phyloP scores from a whole-genome alignment of 768 basidiomycete species.

The Tephrocybe sp. region DNA sequence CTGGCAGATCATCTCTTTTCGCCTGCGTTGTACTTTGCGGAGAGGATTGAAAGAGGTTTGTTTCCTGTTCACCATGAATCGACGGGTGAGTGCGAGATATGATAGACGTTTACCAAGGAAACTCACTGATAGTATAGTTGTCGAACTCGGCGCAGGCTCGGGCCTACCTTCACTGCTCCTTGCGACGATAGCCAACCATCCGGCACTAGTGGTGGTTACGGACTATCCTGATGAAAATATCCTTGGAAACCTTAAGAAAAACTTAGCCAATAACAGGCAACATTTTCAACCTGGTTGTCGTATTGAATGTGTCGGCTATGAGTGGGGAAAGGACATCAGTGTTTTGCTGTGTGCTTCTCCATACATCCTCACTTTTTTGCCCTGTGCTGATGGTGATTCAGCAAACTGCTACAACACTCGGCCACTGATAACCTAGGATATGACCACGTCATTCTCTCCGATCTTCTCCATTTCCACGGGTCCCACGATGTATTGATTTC shows the following conservation, averaged over 20 bases:
- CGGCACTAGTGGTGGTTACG: conserved; percentile 55
- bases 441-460: conserved; percentile 65
- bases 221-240: conserved; percentile 70
- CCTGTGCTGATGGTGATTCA: conserved; percentile 5
- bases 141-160: conserved; percentile 73
- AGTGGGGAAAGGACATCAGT: conserved; percentile 57
- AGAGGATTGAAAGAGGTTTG: conserved; percentile 57
- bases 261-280: conserved; percentile 48
- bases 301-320: conserved; percentile 50
- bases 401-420: conserved; percentile 17
- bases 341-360: conserved; percentile 43
- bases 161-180: conserved; percentile 65
- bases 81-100: conserved; percentile 32
- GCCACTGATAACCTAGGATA: conserved; percentile 30
- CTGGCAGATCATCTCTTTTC: conserved; percentile 75
- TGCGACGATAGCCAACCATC: conserved; percentile 41
- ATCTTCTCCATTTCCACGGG: conserved; percentile 65
- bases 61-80: conserved; percentile 37
- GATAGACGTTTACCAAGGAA: not conserved
- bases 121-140: conserved; percentile 35
- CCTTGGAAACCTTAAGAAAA: conserved; percentile 50
- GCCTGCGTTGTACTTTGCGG: conserved; percentile 62
- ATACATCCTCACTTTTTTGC: not conserved
- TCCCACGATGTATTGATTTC: conserved; percentile 56
- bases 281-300: conserved; percentile 35